Conservation (phyloP, 148 eudicot species). For the Vaccinium darrowii region DNA sequence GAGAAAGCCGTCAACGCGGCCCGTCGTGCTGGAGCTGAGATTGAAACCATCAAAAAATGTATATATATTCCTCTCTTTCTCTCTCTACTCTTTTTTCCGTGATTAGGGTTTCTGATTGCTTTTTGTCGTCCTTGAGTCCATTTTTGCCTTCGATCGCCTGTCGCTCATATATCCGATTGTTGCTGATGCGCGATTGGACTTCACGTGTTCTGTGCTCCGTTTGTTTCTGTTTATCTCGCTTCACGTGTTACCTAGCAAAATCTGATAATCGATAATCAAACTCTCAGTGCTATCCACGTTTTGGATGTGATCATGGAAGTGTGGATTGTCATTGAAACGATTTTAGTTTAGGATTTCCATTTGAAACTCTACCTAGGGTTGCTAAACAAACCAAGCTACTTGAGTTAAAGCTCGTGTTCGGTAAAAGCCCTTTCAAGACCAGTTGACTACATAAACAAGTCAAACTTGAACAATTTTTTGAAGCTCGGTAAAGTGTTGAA, state of each 20-base stretch:
- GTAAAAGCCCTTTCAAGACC: not conserved
- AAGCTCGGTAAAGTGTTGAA: not conserved
- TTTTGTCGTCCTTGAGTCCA: not conserved
- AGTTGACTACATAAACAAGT: not conserved
- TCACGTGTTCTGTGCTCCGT: not conserved
- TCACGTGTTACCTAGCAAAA: not conserved
- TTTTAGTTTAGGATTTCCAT: not conserved
- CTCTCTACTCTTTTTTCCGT: not conserved
- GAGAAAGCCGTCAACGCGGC: slow-evolving; percentile 99
- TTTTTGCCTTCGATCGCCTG: not conserved
- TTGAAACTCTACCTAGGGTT: not conserved
- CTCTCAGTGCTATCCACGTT: not conserved
- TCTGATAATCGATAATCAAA: not conserved
- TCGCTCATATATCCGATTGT: not conserved
- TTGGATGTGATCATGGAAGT: not conserved
- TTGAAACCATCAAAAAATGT: slow-evolving; percentile 90
- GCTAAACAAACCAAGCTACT: not conserved
- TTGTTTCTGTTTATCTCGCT: not conserved
- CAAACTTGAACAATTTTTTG: not conserved
- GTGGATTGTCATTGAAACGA: not conserved
- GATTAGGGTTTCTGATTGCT: slow-evolving; percentile 2
- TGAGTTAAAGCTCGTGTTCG: not conserved
- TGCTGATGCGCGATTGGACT: not conserved
- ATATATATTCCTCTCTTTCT: not conserved
- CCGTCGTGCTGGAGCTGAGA: slow-evolving; percentile 98